phyloP scores from a whole-genome alignment of 176 grass and related monocot genomes.

The Zea luxurians region DNA sequence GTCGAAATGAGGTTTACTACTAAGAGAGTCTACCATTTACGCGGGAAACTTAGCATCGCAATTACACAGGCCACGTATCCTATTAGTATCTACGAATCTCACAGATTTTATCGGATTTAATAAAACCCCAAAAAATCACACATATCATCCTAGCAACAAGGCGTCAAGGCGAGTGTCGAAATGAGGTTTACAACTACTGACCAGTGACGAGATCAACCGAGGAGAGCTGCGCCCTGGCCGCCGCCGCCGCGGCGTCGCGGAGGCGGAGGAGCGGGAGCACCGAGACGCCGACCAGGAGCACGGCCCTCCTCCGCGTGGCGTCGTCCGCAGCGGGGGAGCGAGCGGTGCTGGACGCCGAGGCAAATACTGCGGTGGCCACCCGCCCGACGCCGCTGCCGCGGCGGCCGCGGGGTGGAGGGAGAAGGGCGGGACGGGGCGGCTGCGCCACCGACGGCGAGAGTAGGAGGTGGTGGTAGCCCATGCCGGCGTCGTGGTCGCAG shows the following conservation, averaged over 20 bases:
- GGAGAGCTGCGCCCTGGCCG: constrained; percentile 27
- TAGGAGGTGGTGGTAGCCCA: constrained; percentile 44
- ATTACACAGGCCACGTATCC: neutral
- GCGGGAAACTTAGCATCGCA: neutral
- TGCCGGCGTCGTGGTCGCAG: constrained; percentile 17
- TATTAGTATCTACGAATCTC: neutral
- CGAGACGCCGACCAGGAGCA: constrained; percentile 75
- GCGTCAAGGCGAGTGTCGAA: neutral
- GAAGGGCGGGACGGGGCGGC: neutral
- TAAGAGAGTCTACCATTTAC: neutral
- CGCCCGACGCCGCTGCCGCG: neutral
- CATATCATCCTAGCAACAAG: neutral
- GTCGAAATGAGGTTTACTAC: neutral
- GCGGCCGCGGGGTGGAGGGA: neutral
- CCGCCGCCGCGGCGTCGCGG: constrained; percentile 47
- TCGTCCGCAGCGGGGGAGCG: constrained; percentile 18
- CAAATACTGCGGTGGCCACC: neutral
- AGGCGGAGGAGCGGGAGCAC: constrained; percentile 78
- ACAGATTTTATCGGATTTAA: neutral
- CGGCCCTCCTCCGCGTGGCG: constrained; percentile 56
- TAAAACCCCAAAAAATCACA: neutral
- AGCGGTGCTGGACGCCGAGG: constrained; percentile 10
- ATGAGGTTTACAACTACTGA: constrained; percentile 19
- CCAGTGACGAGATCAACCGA: constrained; percentile 55
- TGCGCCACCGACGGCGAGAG: constrained; percentile 7